Conservation (phyloP, 495 filamentous ascomycete genomes). For the Xylona heveae region DNA sequence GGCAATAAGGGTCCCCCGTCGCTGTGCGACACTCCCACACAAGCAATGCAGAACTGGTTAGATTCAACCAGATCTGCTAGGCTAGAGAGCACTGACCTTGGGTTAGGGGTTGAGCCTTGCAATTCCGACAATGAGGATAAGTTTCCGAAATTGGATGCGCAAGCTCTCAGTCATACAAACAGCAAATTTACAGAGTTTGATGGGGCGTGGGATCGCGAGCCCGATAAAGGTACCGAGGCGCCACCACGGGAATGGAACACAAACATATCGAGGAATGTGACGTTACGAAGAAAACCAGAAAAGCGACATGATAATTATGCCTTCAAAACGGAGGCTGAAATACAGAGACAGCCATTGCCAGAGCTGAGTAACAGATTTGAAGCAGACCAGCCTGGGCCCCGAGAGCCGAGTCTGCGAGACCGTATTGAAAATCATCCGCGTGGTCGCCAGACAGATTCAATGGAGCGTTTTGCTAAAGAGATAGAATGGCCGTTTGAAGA, state of each 20-base stretch:
- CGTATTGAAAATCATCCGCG: constrained; percentile 14
- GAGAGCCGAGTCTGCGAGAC: constrained; percentile 17
- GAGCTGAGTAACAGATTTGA: too few species aligned
- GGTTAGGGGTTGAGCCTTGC: constrained; percentile 1
- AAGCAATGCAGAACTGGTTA: constrained; percentile 13
- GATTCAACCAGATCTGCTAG: constrained; percentile 1
- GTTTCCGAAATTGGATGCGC: too few species aligned
- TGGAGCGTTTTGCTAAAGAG: constrained; percentile 19
- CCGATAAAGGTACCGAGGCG: background rate
- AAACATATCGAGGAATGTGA: constrained; percentile 2
- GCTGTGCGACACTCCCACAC: constrained; percentile 27
- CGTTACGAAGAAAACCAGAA: constrained; percentile 5
- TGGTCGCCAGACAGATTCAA: constrained; percentile 12
- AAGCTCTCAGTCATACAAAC: too few species aligned
- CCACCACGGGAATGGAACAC: constrained; percentile 3
- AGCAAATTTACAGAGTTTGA: constrained; percentile 1
- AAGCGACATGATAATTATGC: too few species aligned
- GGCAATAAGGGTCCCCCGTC: too few species aligned
- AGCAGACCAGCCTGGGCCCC: too few species aligned
- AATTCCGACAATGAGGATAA: constrained; percentile 4
- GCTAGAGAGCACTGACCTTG: constrained; percentile 1
- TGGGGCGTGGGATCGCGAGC: constrained; percentile 2
- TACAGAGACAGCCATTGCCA: too few species aligned
- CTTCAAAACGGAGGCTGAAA: too few species aligned
- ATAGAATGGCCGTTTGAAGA: constrained; percentile 23